These are phyloP conservation scores for Xylogone sp. DNA, from an alignment of 2,329 filamentous ascomycete species.

Conservation along the genomic window DNA sequence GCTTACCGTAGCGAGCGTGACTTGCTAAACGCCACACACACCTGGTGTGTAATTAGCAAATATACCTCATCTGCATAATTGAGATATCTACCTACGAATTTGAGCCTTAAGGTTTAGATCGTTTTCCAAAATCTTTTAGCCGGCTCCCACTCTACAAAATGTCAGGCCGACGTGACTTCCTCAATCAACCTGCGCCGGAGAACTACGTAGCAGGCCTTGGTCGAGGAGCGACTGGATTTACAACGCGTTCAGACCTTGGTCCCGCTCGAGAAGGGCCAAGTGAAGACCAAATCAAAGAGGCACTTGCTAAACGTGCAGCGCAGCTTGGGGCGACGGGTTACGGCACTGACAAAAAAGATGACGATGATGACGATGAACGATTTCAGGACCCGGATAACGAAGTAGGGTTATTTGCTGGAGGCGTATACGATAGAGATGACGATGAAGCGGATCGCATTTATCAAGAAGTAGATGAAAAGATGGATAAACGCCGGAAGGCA, in stretches of 20 bases:
- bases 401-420: conserved; percentile 89
- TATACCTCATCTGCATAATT: too few species aligned
- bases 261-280: conserved; percentile 93
- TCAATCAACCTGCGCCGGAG: conserved; percentile 79
- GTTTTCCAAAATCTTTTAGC: too few species aligned
- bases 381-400: conserved; percentile 98
- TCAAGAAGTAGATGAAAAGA: conserved; percentile 92
- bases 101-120: too few species aligned
- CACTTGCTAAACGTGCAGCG: conserved; percentile 87
- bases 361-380: conserved; percentile 72
- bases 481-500: conserved; percentile 82
- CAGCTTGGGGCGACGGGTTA: conserved; percentile 73
- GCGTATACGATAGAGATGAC: conserved; percentile 94
- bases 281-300: conserved; percentile 97
- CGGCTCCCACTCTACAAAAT: too few species aligned
- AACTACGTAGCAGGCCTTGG: conserved; percentile 95
- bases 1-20: not conserved
- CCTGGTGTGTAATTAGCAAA: not conserved
- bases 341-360: conserved; percentile 55
- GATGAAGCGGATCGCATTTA: conserved; percentile 97
- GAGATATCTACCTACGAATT: too few species aligned
- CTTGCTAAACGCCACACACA: not conserved
- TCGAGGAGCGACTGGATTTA: conserved; percentile 96
- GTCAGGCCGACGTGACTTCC: conserved; percentile 69
- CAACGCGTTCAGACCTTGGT: conserved; percentile 92